phyloP scores from a whole-genome alignment of 2,329 filamentous ascomycete species.

The Aureobasidium sp. region DNA sequence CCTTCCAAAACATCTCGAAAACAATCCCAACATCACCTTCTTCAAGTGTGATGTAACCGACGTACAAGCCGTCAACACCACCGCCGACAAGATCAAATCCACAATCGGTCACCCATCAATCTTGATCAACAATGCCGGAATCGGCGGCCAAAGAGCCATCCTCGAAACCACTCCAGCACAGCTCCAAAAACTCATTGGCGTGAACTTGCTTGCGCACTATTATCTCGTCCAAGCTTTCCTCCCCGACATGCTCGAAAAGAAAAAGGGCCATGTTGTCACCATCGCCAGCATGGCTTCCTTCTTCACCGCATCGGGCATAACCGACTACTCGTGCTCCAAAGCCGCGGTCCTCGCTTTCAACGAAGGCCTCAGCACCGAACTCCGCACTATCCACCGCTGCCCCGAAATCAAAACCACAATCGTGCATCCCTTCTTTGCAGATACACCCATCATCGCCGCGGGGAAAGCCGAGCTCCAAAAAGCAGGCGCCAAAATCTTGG shows the following conservation, averaged over 20 bases:
- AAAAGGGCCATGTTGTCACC: conserved; percentile 50
- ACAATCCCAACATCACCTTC: conserved; percentile 30
- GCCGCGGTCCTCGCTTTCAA: conserved; percentile 48
- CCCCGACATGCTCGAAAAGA: conserved; percentile 43
- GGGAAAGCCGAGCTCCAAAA: conserved; percentile 29
- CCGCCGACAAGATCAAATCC: conserved; percentile 34
- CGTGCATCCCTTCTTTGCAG: conserved; percentile 38
- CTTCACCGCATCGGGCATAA: conserved; percentile 41
- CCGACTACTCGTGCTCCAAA: conserved; percentile 49
- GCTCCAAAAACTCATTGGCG: conserved; percentile 45
- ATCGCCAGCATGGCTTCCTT: conserved; percentile 50
- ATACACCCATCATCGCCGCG: conserved; percentile 34
- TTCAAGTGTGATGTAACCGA: conserved; percentile 45
- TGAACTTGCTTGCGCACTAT: conserved; percentile 48
- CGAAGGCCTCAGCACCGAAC: conserved; percentile 39
- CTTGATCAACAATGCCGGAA: conserved; percentile 46
- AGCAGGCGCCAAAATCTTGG: conserved; percentile 29
- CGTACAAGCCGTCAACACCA: conserved; percentile 38
- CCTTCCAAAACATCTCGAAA: conserved; percentile 28
- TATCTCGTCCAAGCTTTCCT: conserved; percentile 46
- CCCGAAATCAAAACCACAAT: conserved; percentile 39
- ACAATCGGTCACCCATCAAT: conserved; percentile 40
- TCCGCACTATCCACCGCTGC: conserved; percentile 37
- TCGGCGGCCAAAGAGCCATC: conserved; percentile 42
- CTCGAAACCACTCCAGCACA: conserved; percentile 39